phyloP scores from a whole-genome alignment of 768 basidiomycete species.

The Xerocomellus intermedius region DNA sequence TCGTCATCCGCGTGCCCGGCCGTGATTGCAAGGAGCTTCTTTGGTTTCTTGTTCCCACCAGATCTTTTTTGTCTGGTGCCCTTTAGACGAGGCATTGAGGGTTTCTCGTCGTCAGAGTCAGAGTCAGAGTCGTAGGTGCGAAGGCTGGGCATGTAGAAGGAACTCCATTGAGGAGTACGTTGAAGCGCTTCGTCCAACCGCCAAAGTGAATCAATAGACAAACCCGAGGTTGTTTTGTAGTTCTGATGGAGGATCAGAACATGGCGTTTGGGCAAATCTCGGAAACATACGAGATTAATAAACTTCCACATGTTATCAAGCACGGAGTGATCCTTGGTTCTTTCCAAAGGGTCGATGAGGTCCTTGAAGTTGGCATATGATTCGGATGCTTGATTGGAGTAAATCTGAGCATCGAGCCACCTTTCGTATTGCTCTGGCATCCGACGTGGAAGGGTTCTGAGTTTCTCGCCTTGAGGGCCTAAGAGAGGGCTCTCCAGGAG shows the following conservation, averaged over 20 bases:
- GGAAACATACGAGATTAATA: constrained; percentile 53
- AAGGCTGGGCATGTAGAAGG: constrained; percentile 34
- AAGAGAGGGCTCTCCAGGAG: constrained; percentile 62
- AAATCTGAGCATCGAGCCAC: constrained; percentile 70
- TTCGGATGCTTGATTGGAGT: constrained; percentile 57
- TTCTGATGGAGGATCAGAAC: constrained; percentile 44
- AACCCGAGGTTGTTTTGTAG: constrained; percentile 50
- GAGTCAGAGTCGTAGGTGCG: constrained; percentile 22
- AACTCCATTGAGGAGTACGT: constrained; percentile 59
- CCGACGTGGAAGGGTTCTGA: constrained; percentile 47
- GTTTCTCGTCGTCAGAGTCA: constrained; percentile 29
- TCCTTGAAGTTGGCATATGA: constrained; percentile 51
- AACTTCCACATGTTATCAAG: constrained; percentile 64
- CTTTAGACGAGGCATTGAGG: constrained; percentile 7
- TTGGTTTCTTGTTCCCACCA: constrained; percentile 26
- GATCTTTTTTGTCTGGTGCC: constrained; percentile 17
- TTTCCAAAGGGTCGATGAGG: constrained; percentile 56
- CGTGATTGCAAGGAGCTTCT: constrained; percentile 51
- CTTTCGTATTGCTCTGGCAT: constrained; percentile 61
- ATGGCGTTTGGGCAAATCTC: not conserved
- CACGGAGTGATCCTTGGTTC: constrained; percentile 45
- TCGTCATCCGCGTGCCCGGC: constrained; percentile 39
- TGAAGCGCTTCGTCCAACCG: constrained; percentile 49
- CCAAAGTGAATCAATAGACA: constrained; percentile 65
- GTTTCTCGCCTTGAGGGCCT: constrained; percentile 51